Evolutionary conservation across 2,329 filamentous ascomycete genomes (phyloP).

Genomic region (Cryphonectria parasitica): DNA sequence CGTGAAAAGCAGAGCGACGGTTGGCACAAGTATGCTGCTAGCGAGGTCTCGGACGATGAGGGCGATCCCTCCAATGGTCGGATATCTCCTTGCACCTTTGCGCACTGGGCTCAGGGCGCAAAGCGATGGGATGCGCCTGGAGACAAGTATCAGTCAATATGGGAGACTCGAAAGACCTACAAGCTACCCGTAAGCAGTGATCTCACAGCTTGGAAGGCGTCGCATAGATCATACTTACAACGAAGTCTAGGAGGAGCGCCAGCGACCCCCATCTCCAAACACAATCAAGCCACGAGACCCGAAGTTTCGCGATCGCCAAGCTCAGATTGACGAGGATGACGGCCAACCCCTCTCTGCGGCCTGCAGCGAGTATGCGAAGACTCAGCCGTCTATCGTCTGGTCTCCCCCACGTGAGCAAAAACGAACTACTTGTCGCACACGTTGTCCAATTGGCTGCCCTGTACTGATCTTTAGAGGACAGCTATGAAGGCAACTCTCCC

Average conservation of each 20-base stretch:
- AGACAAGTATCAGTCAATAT: conserved; percentile 19
- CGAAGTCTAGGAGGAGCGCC: conserved; percentile 15
- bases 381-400: conserved; percentile 26
- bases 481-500: conserved; percentile 19
- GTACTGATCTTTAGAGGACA: conserved; percentile 23
- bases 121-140: conserved; percentile 36
- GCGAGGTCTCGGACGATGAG: conserved; percentile 46
- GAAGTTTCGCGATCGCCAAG: conserved; percentile 18
- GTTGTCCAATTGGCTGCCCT: conserved; percentile 22
- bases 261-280: conserved; percentile 26
- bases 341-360: conserved; percentile 26
- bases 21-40: conserved; percentile 27
- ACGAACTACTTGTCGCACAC: neutral
- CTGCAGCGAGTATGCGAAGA: conserved; percentile 24
- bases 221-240: neutral
- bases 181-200: conserved; percentile 19
- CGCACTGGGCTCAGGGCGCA: conserved; percentile 42
- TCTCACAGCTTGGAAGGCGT: neutral
- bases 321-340: conserved; percentile 36
- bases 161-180: conserved; percentile 13
- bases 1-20: conserved; percentile 8
- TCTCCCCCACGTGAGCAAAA: conserved; percentile 21
- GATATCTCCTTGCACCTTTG: conserved; percentile 49
- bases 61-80: conserved; percentile 41
- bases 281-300: conserved; percentile 14